These are phyloP conservation scores for Ciborinia camelliae DNA, from an alignment of 2,329 filamentous ascomycete genomes.

Conservation along the genomic window DNA sequence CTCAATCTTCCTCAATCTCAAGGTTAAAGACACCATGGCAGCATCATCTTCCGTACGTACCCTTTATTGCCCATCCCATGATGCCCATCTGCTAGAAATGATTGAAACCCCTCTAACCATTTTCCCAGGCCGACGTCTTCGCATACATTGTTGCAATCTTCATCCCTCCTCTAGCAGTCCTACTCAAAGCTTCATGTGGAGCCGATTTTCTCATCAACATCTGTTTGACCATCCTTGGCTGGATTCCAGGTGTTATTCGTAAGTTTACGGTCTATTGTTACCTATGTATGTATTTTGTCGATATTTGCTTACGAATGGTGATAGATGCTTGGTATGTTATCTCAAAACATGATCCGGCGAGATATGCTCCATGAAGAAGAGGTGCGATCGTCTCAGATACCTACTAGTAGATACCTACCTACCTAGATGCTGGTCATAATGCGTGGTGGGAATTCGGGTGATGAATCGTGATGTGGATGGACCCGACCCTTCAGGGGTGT, in stretches of 20 bases:
- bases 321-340: conserved; percentile 37
- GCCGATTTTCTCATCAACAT: conserved; percentile 44
- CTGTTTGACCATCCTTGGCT: conserved; percentile 38
- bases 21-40: background rate
- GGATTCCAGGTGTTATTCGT: conserved; percentile 37
- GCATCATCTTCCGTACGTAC: conserved; percentile 18
- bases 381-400: no score
- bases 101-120: background rate
- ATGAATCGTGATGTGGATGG: background rate
- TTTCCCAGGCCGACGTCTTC: conserved; percentile 28
- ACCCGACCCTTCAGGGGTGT: no score
- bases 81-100: no score
- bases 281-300: background rate
- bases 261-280: conserved; percentile 19
- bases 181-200: conserved; percentile 41
- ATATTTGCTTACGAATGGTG: background rate
- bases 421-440: no score
- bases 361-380: conserved; percentile 3
- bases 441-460: no score
- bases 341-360: conserved; percentile 31
- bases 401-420: no score
- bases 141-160: conserved; percentile 36
- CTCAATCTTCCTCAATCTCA: background rate
- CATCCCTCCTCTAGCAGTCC: conserved; percentile 36
- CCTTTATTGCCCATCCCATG: background rate